phyloP scores from a whole-genome alignment of 345 rosid species.

The Dovyalis caffra region DNA sequence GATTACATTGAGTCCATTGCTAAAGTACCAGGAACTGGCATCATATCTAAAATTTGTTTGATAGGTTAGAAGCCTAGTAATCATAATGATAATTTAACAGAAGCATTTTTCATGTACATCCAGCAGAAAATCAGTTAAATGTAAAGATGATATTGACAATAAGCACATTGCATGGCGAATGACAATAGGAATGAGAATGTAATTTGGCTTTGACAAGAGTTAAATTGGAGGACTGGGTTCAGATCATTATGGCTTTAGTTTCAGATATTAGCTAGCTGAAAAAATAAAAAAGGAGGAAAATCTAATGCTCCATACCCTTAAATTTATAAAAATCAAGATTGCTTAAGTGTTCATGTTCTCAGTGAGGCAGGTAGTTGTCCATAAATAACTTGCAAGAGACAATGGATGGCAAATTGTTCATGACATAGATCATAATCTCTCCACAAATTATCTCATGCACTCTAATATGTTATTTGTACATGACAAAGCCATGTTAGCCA shows the following conservation, averaged over 20 bases:
- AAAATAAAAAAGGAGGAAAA: neutral
- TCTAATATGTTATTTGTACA: neutral
- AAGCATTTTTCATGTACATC: neutral
- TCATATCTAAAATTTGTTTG: neutral
- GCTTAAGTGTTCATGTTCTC: neutral
- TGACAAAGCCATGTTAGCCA: neutral
- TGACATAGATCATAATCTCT: neutral
- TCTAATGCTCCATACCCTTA: neutral
- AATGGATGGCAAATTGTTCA: neutral
- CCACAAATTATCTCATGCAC: neutral
- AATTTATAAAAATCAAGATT: neutral
- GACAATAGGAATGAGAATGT: neutral
- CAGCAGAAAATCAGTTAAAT: neutral
- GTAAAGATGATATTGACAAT: neutral
- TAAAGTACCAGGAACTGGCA: neutral
- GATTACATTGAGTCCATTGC: no score
- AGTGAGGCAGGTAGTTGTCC: no score
- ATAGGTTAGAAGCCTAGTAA: neutral
- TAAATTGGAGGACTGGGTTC: neutral
- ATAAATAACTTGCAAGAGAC: no score
- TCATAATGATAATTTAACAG: neutral
- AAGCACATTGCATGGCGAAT: neutral
- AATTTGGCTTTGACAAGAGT: neutral
- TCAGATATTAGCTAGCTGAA: neutral
- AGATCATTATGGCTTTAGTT: neutral